Base-by-base conservation (phyloP, 768 basidiomycete genomes). In the Boletales sp. region DNA sequence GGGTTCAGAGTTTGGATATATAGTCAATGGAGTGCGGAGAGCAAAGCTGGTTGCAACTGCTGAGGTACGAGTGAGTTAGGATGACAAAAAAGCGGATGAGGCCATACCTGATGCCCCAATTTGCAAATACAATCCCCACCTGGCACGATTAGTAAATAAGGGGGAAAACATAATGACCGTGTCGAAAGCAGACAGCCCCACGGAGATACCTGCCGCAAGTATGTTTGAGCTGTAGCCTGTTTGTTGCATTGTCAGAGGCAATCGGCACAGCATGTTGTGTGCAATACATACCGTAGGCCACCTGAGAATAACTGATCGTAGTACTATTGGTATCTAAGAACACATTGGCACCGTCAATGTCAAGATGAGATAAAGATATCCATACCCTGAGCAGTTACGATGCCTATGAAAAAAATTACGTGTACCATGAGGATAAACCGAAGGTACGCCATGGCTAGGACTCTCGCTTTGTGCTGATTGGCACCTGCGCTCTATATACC, bases 51-150 rank as follows among this genome's bases (percentile, higher is more conserved):
- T 19, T 5, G 58, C 17, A 54, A 50, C 60, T 41, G 55, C 66
- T 61, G 53, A 34, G 24, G n/a, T 27, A 14, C 15, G 4, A 17
- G 5, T 15, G 12, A 13, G 5, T 35, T 56, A 56, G 29, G 18
- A 37, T 14, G 8, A 56, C 1, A 27, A 15, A 50, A 44, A 50
- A 11, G 18, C 14, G 32, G 5, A 5, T 5, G 9, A 14, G 4
- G 35, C 19, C 54, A 7, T 47, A 66, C 67, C n/a, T 8, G 57
- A 21, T n/a, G 62, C 15, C 10, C 55, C 67, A 7, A 69, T 59
- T 18, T 64, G 66, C 5, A 69, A 60, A 47, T 55, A 68, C 36
- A 68, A 45, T 15, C 58, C 67, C 67, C 66, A 68, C 68, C 64
- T 60, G 12, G 60, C 29, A 9, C 55, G 63, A n/a, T 56, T 53